Conservation (phyloP, 1,139 yeast genomes). For the Yamadazyma trypodendri region DNA sequence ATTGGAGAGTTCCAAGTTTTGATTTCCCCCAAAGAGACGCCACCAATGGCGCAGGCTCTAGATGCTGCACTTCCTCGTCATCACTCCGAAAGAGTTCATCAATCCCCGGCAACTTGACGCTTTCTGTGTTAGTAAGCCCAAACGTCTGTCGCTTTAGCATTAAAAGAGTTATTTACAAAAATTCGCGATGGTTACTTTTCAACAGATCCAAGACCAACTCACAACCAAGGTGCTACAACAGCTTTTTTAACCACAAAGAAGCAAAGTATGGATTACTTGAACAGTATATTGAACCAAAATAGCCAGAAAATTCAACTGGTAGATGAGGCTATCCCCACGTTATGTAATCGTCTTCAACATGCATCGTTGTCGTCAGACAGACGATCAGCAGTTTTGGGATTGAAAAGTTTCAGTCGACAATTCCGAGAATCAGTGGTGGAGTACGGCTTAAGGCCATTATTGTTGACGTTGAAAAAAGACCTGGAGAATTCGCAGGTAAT, state of each 20-base stretch:
- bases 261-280: slow-evolving; percentile 46
- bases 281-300: slow-evolving; percentile 33
- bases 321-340: slow-evolving; percentile 83
- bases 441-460: slow-evolving; percentile 75
- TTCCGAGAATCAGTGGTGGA: slow-evolving; percentile 91
- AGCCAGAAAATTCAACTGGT: slow-evolving; percentile 56
- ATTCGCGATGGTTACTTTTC: slow-evolving; percentile 6
- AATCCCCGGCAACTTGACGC: slow-evolving; percentile 9
- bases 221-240: too few relatives aligned
- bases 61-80: not conserved
- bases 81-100: slow-evolving; percentile 9
- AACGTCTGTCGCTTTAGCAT: slow-evolving; percentile 7
- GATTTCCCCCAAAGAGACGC: slow-evolving; percentile 26
- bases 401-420: slow-evolving; percentile 87
- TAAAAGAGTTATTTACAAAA: not conserved
- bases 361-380: slow-evolving; percentile 83
- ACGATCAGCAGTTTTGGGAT: slow-evolving; percentile 85
- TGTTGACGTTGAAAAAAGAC: slow-evolving; percentile 67
- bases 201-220: too few relatives aligned
- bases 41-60: slow-evolving; percentile 2
- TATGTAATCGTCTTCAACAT: slow-evolving; percentile 84
- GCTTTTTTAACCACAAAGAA: too few relatives aligned
- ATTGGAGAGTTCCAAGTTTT: slow-evolving; percentile 37
- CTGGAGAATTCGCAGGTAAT: slow-evolving; percentile 67
- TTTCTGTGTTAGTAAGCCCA: slow-evolving; percentile 6